phyloP scores from a whole-genome alignment of 148 eudicot species.

The Persicaria maculosa region DNA sequence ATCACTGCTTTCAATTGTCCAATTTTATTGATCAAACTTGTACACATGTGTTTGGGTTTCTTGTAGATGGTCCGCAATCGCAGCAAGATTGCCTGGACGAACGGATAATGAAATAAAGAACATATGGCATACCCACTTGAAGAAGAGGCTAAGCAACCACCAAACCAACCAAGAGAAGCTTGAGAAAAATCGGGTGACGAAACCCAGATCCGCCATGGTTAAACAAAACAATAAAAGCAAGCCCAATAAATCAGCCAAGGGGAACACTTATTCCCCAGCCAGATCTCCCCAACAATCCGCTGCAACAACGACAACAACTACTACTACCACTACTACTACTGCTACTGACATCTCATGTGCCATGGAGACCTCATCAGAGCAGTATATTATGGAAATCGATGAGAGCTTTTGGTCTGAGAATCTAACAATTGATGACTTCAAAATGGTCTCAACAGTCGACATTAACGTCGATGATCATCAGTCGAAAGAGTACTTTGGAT shows the following conservation, averaged over 20 bases:
- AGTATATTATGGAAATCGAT: constrained; percentile 21
- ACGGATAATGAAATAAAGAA: constrained; percentile 12
- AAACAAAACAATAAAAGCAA: background rate
- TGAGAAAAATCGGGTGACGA: background rate
- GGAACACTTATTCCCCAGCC: too few species aligned
- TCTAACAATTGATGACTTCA: constrained; percentile 3
- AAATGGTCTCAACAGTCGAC: background rate
- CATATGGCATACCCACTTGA: constrained; percentile 11
- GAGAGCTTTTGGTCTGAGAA: constrained; percentile 45
- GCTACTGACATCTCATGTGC: background rate
- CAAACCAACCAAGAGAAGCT: constrained; percentile 1
- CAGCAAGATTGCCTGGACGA: constrained; percentile 5
- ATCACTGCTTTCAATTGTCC: background rate
- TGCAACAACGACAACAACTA: background rate
- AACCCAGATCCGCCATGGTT: background rate
- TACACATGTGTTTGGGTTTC: background rate
- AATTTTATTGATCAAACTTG: background rate
- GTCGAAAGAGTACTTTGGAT: background rate
- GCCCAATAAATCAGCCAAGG: background rate
- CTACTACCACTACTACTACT: background rate
- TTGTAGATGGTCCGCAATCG: constrained; percentile 10
- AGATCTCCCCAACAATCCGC: too few species aligned
- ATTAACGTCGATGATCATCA: background rate
- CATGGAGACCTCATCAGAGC: constrained; percentile 12
- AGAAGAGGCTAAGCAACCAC: constrained; percentile 5